Evolutionary conservation across 148 eudicot species (phyloP).

Genomic region (Amaranthus palmeri): DNA sequence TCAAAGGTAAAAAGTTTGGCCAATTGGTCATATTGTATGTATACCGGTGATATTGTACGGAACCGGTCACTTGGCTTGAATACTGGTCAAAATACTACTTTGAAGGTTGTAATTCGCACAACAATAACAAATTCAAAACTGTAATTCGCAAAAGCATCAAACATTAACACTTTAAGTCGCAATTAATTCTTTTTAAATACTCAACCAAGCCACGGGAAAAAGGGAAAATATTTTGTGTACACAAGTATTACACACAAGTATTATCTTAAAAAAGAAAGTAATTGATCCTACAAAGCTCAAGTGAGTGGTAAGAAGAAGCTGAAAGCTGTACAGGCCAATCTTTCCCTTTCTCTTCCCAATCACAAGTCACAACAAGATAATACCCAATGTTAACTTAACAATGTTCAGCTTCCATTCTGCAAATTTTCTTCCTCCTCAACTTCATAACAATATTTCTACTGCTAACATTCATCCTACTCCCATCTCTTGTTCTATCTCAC

Average conservation of each 20-base stretch:
- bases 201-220: neutral
- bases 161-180: too few species aligned
- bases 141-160: neutral
- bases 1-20: too few species aligned
- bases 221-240: neutral
- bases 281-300: slow-evolving; percentile 9
- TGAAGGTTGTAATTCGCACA: too few species aligned
- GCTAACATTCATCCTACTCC: neutral
- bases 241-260: neutral
- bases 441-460: neutral
- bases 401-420: slow-evolving; percentile 20
- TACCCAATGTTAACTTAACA: neutral
- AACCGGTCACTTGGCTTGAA: too few species aligned
- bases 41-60: too few species aligned
- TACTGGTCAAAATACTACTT: too few species aligned
- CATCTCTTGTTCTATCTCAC: slow-evolving; percentile 6
- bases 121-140: neutral
- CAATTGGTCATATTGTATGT: too few species aligned
- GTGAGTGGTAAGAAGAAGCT: slow-evolving; percentile 5
- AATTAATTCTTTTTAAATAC: too few species aligned
- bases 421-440: slow-evolving; percentile 6
- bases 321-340: neutral
- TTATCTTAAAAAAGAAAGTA: neutral
- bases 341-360: slow-evolving; percentile 4
- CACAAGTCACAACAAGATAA: neutral